These are phyloP conservation scores for Diutina neorugosa DNA, from an alignment of 1,139 yeast genomes.

Conservation along the genomic window DNA sequence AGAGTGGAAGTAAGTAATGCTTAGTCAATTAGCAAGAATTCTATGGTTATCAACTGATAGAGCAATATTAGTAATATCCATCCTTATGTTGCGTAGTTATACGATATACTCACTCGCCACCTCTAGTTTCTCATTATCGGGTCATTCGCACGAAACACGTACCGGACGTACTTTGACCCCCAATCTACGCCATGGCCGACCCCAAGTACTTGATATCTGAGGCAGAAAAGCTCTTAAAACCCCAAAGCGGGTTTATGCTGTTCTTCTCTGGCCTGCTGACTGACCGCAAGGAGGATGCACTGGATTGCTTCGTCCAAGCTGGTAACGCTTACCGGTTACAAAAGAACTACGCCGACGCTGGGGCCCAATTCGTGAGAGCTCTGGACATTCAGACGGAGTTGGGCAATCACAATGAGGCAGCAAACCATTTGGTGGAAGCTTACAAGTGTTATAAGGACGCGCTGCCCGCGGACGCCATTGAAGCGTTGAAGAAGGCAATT, in stretches of 20 bases:
- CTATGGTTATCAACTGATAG: neutral
- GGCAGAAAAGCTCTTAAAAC: conserved; percentile 37
- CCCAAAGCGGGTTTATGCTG: conserved; percentile 65
- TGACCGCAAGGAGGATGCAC: conserved; percentile 76
- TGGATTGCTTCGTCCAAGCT: conserved; percentile 81
- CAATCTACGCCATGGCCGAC: conserved; percentile 13
- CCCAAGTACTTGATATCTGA: conserved; percentile 29
- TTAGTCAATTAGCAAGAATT: neutral
- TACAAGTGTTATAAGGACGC: conserved; percentile 74
- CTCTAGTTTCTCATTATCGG: neutral
- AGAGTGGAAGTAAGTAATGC: neutral
- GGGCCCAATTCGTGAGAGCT: conserved; percentile 74
- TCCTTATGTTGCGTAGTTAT: neutral
- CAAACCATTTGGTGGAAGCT: conserved; percentile 83
- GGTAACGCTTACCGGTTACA: conserved; percentile 75
- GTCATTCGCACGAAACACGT: neutral
- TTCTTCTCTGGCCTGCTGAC: conserved; percentile 63
- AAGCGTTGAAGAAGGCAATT: conserved; percentile 65
- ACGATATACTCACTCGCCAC: neutral
- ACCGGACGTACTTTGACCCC: neutral
- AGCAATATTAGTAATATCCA: neutral
- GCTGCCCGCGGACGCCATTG: conserved; percentile 68
- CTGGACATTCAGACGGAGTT: conserved; percentile 69
- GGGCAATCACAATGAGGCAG: conserved; percentile 81
- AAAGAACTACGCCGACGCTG: conserved; percentile 65